Evolutionary conservation across 345 rosid species (phyloP).

Genomic region (Arabidopsis suecica): DNA sequence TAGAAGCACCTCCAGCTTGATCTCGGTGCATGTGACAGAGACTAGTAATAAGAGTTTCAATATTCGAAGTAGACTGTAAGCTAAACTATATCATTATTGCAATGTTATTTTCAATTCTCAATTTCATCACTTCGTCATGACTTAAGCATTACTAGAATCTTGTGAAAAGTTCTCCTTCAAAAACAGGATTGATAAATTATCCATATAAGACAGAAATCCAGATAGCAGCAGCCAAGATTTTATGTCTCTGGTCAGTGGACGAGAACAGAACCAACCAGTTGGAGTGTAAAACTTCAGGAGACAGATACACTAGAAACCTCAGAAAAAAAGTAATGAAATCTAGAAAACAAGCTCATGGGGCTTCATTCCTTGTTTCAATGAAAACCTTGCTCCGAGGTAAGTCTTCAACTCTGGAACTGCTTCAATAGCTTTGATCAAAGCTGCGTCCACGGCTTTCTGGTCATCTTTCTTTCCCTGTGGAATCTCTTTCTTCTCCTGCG

Average conservation of each 20-base stretch:
- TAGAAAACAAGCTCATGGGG: conserved; percentile 84
- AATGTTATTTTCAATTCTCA: neutral
- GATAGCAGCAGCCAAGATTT: conserved; percentile 17
- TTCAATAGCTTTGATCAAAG: conserved; percentile 69
- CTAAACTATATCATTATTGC: neutral
- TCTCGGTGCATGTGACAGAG: neutral
- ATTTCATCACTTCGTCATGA: neutral
- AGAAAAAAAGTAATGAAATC: conserved; percentile 21
- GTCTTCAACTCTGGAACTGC: conserved; percentile 69
- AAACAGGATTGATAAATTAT: conserved; percentile 19
- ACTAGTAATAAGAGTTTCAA: neutral
- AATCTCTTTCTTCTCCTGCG: conserved; percentile 65
- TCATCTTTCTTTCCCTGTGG: conserved; percentile 82
- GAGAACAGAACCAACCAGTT: conserved; percentile 24
- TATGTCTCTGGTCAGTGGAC: neutral
- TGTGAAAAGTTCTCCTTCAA: neutral
- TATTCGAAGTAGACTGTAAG: neutral
- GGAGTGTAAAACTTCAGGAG: neutral
- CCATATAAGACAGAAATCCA: conserved; percentile 12
- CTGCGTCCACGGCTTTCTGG: conserved; percentile 71
- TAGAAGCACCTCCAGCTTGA: conserved; percentile 31
- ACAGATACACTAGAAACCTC: conserved; percentile 16
- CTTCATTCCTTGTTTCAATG: conserved; percentile 77
- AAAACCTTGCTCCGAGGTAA: conserved; percentile 79
- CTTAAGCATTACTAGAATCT: neutral